phyloP scores from a whole-genome alignment of 2,329 filamentous ascomycete genomes.

The Fusarium mundagurra region DNA sequence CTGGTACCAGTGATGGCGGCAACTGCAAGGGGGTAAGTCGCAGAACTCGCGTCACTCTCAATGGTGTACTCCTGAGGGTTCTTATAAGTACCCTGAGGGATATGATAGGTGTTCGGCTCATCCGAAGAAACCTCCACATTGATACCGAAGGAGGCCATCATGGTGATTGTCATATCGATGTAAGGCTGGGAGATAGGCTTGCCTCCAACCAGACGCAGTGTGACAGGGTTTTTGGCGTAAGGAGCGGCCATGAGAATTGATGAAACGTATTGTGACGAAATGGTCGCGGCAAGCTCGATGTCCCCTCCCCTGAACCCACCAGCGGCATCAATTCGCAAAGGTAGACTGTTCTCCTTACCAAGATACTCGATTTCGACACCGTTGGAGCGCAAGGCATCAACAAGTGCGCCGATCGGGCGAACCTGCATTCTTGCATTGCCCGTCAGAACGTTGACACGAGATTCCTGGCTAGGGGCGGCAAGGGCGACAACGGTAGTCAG shows the following conservation, averaged over 20 bases:
- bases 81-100: slow-evolving; percentile 83
- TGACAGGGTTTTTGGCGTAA: slow-evolving; percentile 94
- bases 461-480: slow-evolving; percentile 71
- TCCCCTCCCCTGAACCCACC: slow-evolving; percentile 85
- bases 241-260: slow-evolving; percentile 96
- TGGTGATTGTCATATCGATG: slow-evolving; percentile 98
- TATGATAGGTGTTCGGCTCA: slow-evolving; percentile 92
- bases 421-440: slow-evolving; percentile 97
- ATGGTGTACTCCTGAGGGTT: slow-evolving; percentile 90
- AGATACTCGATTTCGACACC: slow-evolving; percentile 89
- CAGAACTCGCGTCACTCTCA: slow-evolving; percentile 97
- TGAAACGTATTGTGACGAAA: slow-evolving; percentile 99
- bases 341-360: slow-evolving; percentile 84
- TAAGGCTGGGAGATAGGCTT: slow-evolving; percentile 97
- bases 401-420: slow-evolving; percentile 90
- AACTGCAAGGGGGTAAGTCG: slow-evolving; percentile 93
- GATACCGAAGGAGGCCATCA: slow-evolving; percentile 95
- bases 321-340: slow-evolving; percentile 82
- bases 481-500: slow-evolving; percentile 91
- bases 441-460: slow-evolving; percentile 79
- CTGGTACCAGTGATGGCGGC: slow-evolving; percentile 96
- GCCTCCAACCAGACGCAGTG: slow-evolving; percentile 88
- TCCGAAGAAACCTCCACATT: slow-evolving; percentile 78
- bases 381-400: slow-evolving; percentile 88
- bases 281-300: slow-evolving; percentile 92